phyloP scores from a whole-genome alignment of 768 basidiomycete genomes.

The Dioszegia crocea region DNA sequence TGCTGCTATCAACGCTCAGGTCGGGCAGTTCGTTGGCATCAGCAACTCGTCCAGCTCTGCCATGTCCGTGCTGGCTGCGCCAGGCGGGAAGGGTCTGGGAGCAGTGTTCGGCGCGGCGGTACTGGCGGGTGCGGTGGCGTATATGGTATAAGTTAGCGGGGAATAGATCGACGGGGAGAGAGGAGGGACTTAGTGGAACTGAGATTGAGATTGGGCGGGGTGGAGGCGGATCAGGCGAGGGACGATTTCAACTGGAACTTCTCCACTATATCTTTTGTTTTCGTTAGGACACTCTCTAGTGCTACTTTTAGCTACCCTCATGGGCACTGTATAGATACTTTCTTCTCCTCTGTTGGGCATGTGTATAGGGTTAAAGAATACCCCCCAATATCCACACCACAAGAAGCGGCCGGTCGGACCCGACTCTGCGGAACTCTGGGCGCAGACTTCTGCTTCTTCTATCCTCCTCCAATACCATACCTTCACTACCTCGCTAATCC shows the following conservation, averaged over 20 bases:
- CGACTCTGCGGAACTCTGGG: too few relatives aligned
- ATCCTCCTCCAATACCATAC: too few relatives aligned
- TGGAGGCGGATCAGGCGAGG: not conserved
- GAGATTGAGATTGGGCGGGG: not conserved
- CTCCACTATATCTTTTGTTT: not conserved
- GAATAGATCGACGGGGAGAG: not conserved
- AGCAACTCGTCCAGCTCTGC: slow-evolving; percentile 28
- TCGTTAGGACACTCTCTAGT: slow-evolving; percentile 3
- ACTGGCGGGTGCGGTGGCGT: slow-evolving; percentile 19
- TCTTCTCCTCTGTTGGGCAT: not conserved
- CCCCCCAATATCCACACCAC: too few relatives aligned
- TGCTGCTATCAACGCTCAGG: slow-evolving; percentile 43
- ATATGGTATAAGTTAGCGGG: slow-evolving; percentile 15
- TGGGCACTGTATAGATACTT: slow-evolving; percentile 1
- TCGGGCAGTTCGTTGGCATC: slow-evolving; percentile 26
- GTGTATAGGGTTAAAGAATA: too few relatives aligned
- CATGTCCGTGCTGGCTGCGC: slow-evolving; percentile 8
- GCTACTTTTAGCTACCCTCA: not conserved
- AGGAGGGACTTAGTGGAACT: not conserved
- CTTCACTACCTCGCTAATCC: too few relatives aligned
- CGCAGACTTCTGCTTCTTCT: too few relatives aligned
- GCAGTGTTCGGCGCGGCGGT: slow-evolving; percentile 12
- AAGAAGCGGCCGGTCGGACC: too few relatives aligned
- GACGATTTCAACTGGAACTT: not conserved
- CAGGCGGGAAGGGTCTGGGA: slow-evolving; percentile 12